Base-by-base conservation (phyloP, 139 green algal genomes). In the Tetratostichococcus sp. region DNA sequence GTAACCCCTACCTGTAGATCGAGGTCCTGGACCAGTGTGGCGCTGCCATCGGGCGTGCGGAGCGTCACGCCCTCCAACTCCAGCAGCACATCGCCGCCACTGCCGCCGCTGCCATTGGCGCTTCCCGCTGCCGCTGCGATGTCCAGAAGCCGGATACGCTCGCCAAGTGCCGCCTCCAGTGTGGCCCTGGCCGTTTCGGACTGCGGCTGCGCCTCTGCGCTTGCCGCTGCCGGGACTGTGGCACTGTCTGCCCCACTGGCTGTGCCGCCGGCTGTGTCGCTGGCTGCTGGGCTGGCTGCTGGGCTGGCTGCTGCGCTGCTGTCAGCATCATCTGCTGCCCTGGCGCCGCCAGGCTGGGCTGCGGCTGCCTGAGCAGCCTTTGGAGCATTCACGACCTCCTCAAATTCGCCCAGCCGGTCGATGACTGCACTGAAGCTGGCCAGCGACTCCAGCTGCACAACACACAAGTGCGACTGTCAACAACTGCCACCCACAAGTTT, bases 351-450 rank as follows among this genome's bases (percentile, higher is more conserved):
- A 62, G 50, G 50, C 50, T 62, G 50, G 2, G 50, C 50, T 25
- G 50, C 50, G 19, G 19, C 50, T 62, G 50, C 50, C 50, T 62
- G 50, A 5, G 50, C 50, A 26, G 50, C 50, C 19, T 62, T 62
- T 26, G 50, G 50, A 25, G 65, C 74, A 1, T 87, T 82, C 71
- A 96, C 82, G 19, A 86, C 89, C 73, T 96, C 90, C 21, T 73
- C 71, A 50, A 97, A 94, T 70, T 97, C 81, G 1, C 92, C 93
- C 70, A 98, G 79, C 31, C 93, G 91, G 80, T 97, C 93, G 5
- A 98, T 79, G 2, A 98, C 91, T 0, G 95, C 95, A 30, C 83
- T 90, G 85, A 98, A 98, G 35, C 89, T 86, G 1, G 93, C 91
- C 16, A 98, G 81, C 25, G 88, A 72, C 77, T 98, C 89, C 72